Conservation (phyloP, 2,329 filamentous ascomycete species). For the Colletotrichum orchidophilum region DNA sequence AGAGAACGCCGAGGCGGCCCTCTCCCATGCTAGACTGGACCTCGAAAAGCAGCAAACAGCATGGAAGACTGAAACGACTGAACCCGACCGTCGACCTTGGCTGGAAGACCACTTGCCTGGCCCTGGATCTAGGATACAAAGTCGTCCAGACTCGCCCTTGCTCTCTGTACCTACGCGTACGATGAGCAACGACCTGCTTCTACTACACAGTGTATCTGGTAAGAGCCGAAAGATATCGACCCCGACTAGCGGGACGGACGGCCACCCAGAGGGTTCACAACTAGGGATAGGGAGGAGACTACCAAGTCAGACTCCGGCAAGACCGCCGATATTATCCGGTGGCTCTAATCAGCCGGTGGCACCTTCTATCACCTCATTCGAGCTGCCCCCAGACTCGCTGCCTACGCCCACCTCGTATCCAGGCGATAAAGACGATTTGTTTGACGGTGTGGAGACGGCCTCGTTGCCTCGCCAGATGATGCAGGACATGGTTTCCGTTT, state of each 20-base stretch:
- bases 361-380: conserved; percentile 59
- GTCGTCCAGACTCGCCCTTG: conserved; percentile 64
- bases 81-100: conserved; percentile 59
- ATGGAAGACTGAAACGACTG: conserved; percentile 51
- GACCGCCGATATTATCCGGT: conserved; percentile 51
- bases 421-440: conserved; percentile 57
- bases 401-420: conserved; percentile 53
- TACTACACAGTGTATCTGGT: conserved; percentile 27
- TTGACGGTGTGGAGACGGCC: conserved; percentile 63
- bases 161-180: conserved; percentile 59
- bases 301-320: conserved; percentile 56
- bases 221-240: conserved; percentile 58
- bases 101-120: conserved; percentile 57
- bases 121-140: conserved; percentile 54
- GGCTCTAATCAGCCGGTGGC: conserved; percentile 46
- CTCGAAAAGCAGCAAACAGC: conserved; percentile 59
- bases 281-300: conserved; percentile 56
- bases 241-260: conserved; percentile 59
- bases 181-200: conserved; percentile 64
- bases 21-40: conserved; percentile 63
- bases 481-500: conserved; percentile 88
- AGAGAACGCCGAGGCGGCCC: conserved; percentile 71
- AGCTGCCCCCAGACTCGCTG: conserved; percentile 48
- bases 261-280: conserved; percentile 49
- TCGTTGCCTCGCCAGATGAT: conserved; percentile 75